Evolutionary conservation across 2,329 filamentous ascomycete genomes (phyloP), one percentile per base, ranked within the genome.

Genomic region (Pseudopyricularia cyperi): DNA sequence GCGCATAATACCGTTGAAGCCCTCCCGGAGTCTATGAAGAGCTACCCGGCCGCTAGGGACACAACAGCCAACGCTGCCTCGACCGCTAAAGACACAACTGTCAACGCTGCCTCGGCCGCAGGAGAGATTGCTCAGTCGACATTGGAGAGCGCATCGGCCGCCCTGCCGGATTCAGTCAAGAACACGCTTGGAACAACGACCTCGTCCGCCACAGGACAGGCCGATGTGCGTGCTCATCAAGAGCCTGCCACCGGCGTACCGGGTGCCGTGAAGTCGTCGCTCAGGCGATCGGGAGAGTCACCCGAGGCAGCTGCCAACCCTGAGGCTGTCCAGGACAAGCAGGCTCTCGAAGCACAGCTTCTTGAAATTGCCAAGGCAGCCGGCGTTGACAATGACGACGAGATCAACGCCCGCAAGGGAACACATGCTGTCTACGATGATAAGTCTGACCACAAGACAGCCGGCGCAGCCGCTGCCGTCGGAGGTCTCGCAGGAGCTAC

Each of bases 261-360:
- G 14, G 32, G 24, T 6, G 7, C 48, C 8, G 48, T 49, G 12
- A 35, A 49, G 22, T 24, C 33, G 15, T 49, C 48, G 6, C 22
- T 49, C 19, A 12, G 15, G 33, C 3, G 7, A 12, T 19, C 48
- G 14, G 33, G 33, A 4, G 32, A 49, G 34, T 26, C 48, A 7
- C 48, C 48, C 19, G 48, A 49, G 22, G 48, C 48, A 12, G 48
- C 48, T 1, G 48, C 48, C 15, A 49, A 49, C 19, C 32, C 48
- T 8, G 33, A 9, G 15, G 48, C 48, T 30, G 48, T 49, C 22
- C 22, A 28, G 19, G 48, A 39, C 48, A 49, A 49, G 48, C 48
- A 35, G 22, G 22, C 22, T 11, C 48, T 49, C 33, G 48, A 49
- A 26, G 32, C 48, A 9, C 32, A 49, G 33, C 48, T 49, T 17